phyloP scores from a whole-genome alignment of 108 stramenopile genomes.

The Fragilariopsis cylindrus region DNA sequence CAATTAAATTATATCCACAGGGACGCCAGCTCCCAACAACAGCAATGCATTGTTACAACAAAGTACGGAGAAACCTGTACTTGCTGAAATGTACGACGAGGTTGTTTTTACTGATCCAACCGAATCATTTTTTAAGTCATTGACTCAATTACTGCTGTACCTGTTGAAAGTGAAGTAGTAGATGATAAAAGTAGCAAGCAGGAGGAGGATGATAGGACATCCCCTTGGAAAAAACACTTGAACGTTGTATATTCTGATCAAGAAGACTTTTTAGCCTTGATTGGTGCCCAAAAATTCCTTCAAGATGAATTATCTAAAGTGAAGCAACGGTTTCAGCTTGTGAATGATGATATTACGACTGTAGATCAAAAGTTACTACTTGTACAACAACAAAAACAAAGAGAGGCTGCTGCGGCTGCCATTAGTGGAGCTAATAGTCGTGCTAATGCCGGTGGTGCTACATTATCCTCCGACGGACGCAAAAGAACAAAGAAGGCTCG shows the following conservation, averaged over 20 bases:
- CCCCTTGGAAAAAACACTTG: background rate
- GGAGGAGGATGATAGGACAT: background rate
- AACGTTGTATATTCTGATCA: constrained; percentile 54
- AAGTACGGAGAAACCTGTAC: constrained; percentile 71
- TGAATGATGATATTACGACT: constrained; percentile 44
- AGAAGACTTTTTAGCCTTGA: constrained; percentile 54
- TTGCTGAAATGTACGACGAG: constrained; percentile 94
- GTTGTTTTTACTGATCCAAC: constrained; percentile 93
- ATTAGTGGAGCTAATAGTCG: background rate
- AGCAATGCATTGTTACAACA: constrained; percentile 1
- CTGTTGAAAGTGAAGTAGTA: background rate
- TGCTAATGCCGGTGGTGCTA: background rate
- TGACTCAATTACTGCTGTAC: constrained; percentile 44
- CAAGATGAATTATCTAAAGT: constrained; percentile 60
- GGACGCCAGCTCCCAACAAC: constrained; percentile 20
- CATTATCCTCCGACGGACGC: background rate
- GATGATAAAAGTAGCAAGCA: background rate
- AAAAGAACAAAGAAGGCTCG: constrained; percentile 7
- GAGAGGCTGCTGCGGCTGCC: background rate
- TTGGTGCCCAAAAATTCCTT: constrained; percentile 70
- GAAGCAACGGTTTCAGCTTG: constrained; percentile 57
- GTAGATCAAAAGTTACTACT: constrained; percentile 44
- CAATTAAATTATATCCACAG: constrained; percentile 88
- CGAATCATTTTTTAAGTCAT: constrained; percentile 61
- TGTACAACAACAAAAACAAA: constrained; percentile 28